Evolutionary conservation across 306 rosid genomes (phyloP), one percentile per base, ranked within the genome.

Genomic region (Vicia faba): DNA sequence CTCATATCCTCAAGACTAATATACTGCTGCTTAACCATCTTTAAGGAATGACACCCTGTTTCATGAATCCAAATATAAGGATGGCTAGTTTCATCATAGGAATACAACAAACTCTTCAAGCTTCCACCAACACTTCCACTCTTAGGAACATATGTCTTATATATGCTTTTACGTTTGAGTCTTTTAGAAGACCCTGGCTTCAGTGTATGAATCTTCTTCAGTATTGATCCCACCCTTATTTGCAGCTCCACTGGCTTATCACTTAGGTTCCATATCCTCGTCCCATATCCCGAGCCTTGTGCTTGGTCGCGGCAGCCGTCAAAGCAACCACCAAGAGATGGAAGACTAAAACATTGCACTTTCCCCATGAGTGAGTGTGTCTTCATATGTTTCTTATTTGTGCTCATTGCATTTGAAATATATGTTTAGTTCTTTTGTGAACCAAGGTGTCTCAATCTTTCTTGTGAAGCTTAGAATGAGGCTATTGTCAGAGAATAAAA

Each of bases 1-100:
- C 87, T 84, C 8, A 93, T 75, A 58, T 93, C 97, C 59, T 93
- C 98, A 29, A 93, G 97, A 64, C 98, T 89, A 59, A 93, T 58
- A 38, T 83, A 93, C 51, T 93, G 98, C 55, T 93, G 98, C 84
- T 88, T 93, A 49, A 74, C 96, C 97, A 86, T 93, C 75, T 91
- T 93, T 31, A 88, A 38, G 11, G 91, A 84, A 49, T 86, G 93
- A 75, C 81, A 82, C 2, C 96, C 93, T 2, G 73, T 79, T 72
- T 89, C 98, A 64, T 83, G 85, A 63, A 93, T 83, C 98, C 97
- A 93, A 14, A 93, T 76, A 73, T 89, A 89, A 73, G 97, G 98
- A n/a, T 89, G 98, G 9, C 87, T 83, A 13, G 88, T 87, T 74
- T 93, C 91, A 70, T 93, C 98, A 59, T 84, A 89, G 83, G 79